Base-by-base conservation (phyloP, 148 eudicot species). In the Amaranthus cruentus region DNA sequence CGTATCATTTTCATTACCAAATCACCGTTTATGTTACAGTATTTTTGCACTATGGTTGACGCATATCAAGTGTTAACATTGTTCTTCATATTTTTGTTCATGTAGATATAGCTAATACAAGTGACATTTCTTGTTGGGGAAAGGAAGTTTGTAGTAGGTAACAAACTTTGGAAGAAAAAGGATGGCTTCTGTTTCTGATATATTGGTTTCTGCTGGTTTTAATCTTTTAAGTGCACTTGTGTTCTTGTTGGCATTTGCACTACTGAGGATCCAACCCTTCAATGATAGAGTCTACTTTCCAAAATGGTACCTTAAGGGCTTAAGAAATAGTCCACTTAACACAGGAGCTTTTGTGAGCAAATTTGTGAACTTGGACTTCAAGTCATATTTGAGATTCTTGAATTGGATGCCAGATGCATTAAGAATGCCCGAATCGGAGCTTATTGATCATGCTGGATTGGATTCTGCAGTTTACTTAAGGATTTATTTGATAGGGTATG, bases 321-420 rank as follows among this genome's bases (percentile, higher is more conserved):
- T 95, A 82, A 82, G 99, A 83, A 86, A 73, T 80, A 90, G 92
- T 58, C 97, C 99, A 0, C 67, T 89, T 57, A 71, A 69, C 49
- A 76, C 85, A 15, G 99, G 99, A 68, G 83, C 87, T 18, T 86
- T 81, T 66, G 89, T 90, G 43, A 69, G 70, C 76, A 87, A 87
- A 84, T 76, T 95, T 78, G 91, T 95, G 72, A 95, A 95, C 83
- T 56, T 95, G 83, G 97, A 95, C 79, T 90, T 79, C 81, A 85
- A 76, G 73, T 85, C 99, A 15, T 95, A 95, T 81, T 52, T 87
- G 78, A 90, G 73, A 79, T 92, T 95, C 78, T 77, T 90, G 74
- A 92, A 86, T 80, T 95, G 99, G 99, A 86, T 95, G 87, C 99
- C 99, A 2, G 97, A 87, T 83, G 97, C 99, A 15, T 62, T 95